Evolutionary conservation across 164 flowering plant species (phyloP).

Genomic region (Hamamelis virginiana): DNA sequence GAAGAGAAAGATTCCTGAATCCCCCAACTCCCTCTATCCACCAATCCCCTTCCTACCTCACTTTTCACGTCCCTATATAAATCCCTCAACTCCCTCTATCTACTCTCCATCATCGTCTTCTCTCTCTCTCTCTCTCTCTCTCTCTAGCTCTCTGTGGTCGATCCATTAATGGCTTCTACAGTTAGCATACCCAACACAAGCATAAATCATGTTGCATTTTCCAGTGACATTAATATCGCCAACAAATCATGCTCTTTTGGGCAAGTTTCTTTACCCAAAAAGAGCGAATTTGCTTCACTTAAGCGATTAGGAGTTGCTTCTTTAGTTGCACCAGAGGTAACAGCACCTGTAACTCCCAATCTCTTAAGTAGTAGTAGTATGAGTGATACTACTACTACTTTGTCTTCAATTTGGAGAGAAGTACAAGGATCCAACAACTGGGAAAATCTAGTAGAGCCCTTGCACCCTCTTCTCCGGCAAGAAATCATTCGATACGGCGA

Average conservation of each 20-base stretch:
- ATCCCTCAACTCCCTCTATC: not conserved
- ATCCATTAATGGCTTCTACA: conserved; percentile 13
- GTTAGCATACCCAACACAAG: conserved; percentile 2
- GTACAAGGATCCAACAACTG: conserved; percentile 69
- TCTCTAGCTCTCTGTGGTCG: conserved; percentile 5
- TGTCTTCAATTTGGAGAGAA: conserved; percentile 61
- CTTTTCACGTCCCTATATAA: not conserved
- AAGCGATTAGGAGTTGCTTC: not conserved
- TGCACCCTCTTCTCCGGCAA: conserved; percentile 58
- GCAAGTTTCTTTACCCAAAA: conserved; percentile 16
- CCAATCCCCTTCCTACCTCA: not conserved
- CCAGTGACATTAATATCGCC: not conserved
- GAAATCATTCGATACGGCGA: conserved; percentile 77
- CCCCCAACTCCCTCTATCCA: too few relatives aligned
- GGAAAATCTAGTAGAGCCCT: conserved; percentile 63
- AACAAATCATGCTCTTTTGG: conserved; percentile 10
- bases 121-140: conserved; percentile 6
- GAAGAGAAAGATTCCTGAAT: too few relatives aligned
- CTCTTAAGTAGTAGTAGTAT: not conserved
- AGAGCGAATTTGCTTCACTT: not conserved
- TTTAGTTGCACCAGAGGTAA: not conserved
- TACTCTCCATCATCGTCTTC: not conserved
- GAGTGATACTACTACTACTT: not conserved
- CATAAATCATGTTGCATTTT: conserved; percentile 2
- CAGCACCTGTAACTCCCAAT: not conserved